phyloP scores from a whole-genome alignment of 1,284 basidiomycete species.

The Xerocomus amazonicus region DNA sequence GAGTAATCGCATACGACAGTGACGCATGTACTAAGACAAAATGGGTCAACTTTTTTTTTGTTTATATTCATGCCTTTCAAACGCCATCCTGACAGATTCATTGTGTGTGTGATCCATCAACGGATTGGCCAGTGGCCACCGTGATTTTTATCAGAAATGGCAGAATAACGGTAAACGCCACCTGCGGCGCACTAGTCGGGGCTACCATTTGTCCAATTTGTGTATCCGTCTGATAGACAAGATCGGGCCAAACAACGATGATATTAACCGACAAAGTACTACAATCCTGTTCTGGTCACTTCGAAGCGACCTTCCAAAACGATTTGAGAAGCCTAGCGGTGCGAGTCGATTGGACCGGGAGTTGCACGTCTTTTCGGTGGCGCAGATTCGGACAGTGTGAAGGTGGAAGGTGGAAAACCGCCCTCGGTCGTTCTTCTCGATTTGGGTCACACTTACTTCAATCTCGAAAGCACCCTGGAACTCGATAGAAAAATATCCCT shows the following conservation, averaged over 20 bases:
- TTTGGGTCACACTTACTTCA: slow-evolving; percentile 2
- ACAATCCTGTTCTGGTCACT: not conserved
- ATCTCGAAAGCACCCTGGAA: slow-evolving; percentile 16
- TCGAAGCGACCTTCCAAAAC: not conserved
- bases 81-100: not conserved
- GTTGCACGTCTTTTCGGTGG: slow-evolving; percentile 13
- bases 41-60: not conserved
- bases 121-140: not conserved
- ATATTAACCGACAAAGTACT: slow-evolving; percentile 10
- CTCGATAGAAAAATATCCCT: not conserved
- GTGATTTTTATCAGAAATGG: not conserved
- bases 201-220: too few relatives aligned
- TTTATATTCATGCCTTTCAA: not conserved
- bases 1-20: not conserved
- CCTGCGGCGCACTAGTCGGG: not conserved
- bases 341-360: slow-evolving; percentile 1
- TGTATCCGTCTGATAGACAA: slow-evolving; percentile 4
- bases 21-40: too few relatives aligned
- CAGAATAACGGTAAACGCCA: slow-evolving; percentile 5
- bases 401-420: slow-evolving; percentile 1
- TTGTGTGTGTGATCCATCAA: not conserved
- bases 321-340: slow-evolving; percentile 4
- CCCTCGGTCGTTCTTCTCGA: slow-evolving; percentile 6
- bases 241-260: slow-evolving; percentile 5
- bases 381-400: slow-evolving; percentile 6